phyloP scores from a whole-genome alignment of 805 yeast species.

The Yarrowia divulgata region DNA sequence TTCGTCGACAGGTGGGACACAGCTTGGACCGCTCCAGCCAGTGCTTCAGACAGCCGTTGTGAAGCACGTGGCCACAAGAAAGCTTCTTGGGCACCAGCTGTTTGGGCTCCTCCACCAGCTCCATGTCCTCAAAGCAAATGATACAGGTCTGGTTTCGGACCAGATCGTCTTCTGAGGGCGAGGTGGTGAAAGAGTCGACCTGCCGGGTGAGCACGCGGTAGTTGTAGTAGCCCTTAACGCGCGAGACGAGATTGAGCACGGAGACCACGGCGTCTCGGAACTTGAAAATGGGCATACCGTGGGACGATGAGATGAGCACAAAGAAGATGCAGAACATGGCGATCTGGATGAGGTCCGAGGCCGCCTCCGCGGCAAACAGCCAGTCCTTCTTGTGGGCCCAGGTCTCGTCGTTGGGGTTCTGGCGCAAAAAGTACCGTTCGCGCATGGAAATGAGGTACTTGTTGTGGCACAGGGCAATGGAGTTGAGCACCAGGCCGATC shows the following conservation, averaged over 20 bases:
- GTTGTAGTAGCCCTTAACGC: constrained; percentile 47
- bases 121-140: constrained; percentile 92
- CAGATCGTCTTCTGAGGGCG: constrained; percentile 70
- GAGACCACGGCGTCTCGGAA: constrained; percentile 59
- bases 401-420: constrained; percentile 62
- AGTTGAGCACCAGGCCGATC: constrained; percentile 68
- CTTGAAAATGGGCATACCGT: constrained; percentile 57
- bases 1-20: constrained; percentile 91
- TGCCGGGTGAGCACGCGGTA: constrained; percentile 57
- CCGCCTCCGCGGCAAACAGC: constrained; percentile 62
- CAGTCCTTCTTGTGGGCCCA: constrained; percentile 77
- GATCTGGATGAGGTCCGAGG: constrained; percentile 59
- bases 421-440: constrained; percentile 61
- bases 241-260: constrained; percentile 46
- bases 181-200: constrained; percentile 66
- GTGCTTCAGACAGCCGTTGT: constrained; percentile 85
- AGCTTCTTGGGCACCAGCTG: constrained; percentile 75
- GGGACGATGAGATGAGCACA: constrained; percentile 56
- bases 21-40: constrained; percentile 92
- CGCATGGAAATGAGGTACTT: constrained; percentile 60
- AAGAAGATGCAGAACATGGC: constrained; percentile 57
- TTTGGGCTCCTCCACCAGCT: constrained; percentile 51
- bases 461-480: constrained; percentile 56
- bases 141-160: constrained; percentile 73
- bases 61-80: constrained; percentile 86